These are phyloP conservation scores for Sporopachydermia cereana DNA, from an alignment of 1,139 yeast species.

Conservation along the genomic window DNA sequence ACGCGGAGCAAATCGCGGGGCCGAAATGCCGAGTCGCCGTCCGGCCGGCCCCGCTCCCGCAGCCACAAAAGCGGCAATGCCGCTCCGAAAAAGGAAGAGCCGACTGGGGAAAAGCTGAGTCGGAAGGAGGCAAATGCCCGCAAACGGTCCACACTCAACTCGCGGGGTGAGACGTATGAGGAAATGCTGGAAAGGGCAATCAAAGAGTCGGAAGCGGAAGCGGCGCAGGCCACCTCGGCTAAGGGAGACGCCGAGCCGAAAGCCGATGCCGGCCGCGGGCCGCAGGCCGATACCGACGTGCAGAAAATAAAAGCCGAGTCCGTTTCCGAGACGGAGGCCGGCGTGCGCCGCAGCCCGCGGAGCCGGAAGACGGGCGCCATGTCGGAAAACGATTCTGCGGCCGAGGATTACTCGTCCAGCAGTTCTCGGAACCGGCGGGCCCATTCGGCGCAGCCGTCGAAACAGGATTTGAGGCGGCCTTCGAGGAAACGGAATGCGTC, in stretches of 20 bases:
- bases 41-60: slow-evolving; percentile 17
- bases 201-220: slow-evolving; percentile 54
- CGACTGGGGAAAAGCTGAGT: slow-evolving; percentile 14
- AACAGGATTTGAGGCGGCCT: slow-evolving; percentile 6
- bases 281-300: slow-evolving; percentile 10
- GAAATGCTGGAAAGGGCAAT: slow-evolving; percentile 58
- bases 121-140: slow-evolving; percentile 24
- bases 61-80: no score
- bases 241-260: slow-evolving; percentile 19
- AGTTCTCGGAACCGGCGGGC: neutral
- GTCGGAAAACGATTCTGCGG: slow-evolving; percentile 7
- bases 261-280: slow-evolving; percentile 10
- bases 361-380: neutral
- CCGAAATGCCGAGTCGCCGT: slow-evolving; percentile 10
- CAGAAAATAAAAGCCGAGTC: slow-evolving; percentile 11
- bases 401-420: slow-evolving; percentile 5
- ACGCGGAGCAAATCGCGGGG: slow-evolving; percentile 16
- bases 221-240: slow-evolving; percentile 10
- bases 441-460: neutral
- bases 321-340: slow-evolving; percentile 8
- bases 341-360: slow-evolving; percentile 8
- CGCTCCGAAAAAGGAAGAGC: slow-evolving; percentile 8
- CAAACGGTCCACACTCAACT: slow-evolving; percentile 16
- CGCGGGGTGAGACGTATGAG: slow-evolving; percentile 48
- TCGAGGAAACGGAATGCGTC: slow-evolving; percentile 8